Evolutionary conservation across 2,329 filamentous ascomycete genomes (phyloP), one percentile per base, ranked within the genome.

Genomic region (Aspergillaceae sp.): DNA sequence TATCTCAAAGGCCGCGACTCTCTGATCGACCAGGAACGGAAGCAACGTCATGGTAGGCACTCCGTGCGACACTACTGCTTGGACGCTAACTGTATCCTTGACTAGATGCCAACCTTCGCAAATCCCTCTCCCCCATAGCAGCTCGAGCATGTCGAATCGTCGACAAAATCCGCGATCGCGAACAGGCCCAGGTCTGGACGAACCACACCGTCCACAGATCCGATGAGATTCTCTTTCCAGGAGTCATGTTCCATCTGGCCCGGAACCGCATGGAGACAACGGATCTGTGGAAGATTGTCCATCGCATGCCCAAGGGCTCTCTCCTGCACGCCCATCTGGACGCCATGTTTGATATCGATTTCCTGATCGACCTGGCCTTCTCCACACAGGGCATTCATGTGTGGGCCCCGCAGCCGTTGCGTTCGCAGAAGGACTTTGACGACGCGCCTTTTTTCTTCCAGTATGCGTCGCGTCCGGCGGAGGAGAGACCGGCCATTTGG

Each of bases 181-280:
- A 97, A 69, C 79, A 83, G 58, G 72, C 76, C 44, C 83, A 80
- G 2, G 72, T 91, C 49, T 95, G 89, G 90, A 88, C 83, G 7
- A 74, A 78, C 59, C 75, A 75, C 40, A 71, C 88, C 3, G 82
- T 83, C 3, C 76, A 78, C 52, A 70, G 79, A 46, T 71, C 70
- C 28, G 74, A 80, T 56, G 76, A 80, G 50, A 79, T 81, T 54
- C 72, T 91, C 43, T 87, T 86, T 61, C 88, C 88, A 0, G 90
- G 90, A 7, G 94, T 95, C 84, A 92, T 94, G 86, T 96, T 95
- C 68, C 83, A 79, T 33, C 75, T 91, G 33, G 88, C 88, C 56
- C 91, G 89, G 66, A 78, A 82, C n/a, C 80, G 81, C 34, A 94
- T 95, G 80, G 87, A 94, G 67, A 75, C 75, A 55, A 94, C 87